phyloP scores from a whole-genome alignment of 768 basidiomycete species.

The Pleurotus platypus region DNA sequence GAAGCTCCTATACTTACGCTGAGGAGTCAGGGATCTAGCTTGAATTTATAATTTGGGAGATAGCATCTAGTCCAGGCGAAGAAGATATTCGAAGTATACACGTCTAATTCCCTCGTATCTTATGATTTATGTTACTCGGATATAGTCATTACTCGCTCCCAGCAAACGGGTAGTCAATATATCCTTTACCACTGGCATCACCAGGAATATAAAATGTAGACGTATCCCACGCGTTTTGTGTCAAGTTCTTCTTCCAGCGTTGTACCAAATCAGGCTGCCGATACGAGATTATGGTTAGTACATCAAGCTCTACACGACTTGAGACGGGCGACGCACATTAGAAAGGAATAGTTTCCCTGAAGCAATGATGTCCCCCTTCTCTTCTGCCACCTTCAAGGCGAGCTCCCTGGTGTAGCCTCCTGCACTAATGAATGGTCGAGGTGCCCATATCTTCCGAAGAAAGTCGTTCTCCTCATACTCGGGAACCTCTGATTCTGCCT shows the following conservation, averaged over 20 bases:
- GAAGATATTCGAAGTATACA: no score
- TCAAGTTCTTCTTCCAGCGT: slow-evolving; percentile 19
- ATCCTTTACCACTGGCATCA: slow-evolving; percentile 20
- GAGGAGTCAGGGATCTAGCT: no score
- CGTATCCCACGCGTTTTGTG: slow-evolving; percentile 16
- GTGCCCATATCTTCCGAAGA: slow-evolving; percentile 18
- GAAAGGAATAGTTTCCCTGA: slow-evolving; percentile 12
- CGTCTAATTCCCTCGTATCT: no score
- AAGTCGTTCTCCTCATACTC: slow-evolving; percentile 14
- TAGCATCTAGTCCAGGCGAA: no score
- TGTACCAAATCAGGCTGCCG: slow-evolving; percentile 26
- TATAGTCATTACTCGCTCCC: no score
- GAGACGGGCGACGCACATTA: slow-evolving; percentile 10
- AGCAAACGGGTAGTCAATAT: slow-evolving; percentile 27
- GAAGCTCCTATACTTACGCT: no score
- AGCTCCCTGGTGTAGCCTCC: slow-evolving; percentile 25
- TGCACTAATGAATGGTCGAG: slow-evolving; percentile 21
- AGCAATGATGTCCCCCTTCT: slow-evolving; percentile 4
- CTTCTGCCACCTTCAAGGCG: slow-evolving; percentile 23
- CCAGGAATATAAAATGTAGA: slow-evolving; percentile 20
- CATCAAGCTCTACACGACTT: background rate
- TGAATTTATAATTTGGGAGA: no score
- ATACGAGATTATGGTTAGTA: background rate
- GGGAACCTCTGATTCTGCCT: background rate
- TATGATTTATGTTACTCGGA: no score